These are phyloP conservation scores for Aotearoamyces nothofagi DNA, from an alignment of 2,329 filamentous ascomycete species.

Conservation along the genomic window DNA sequence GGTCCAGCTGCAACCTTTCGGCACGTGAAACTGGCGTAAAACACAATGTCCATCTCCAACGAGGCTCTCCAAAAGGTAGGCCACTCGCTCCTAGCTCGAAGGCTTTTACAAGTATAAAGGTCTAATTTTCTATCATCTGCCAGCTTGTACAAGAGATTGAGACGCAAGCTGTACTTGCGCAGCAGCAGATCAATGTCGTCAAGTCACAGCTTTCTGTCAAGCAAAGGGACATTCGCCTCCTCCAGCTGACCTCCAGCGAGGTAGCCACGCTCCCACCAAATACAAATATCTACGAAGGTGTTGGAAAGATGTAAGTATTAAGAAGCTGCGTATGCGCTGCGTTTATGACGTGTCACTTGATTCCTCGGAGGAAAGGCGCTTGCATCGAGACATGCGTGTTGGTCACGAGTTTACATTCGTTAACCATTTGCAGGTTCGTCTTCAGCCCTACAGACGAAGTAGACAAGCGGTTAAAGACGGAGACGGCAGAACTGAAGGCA, in stretches of 20 bases:
- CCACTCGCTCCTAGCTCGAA: conserved; percentile 5
- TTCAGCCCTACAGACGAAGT: conserved; percentile 58
- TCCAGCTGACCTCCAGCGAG: conserved; percentile 77
- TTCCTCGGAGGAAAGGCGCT: too few species aligned
- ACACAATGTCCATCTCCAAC: conserved; percentile 79
- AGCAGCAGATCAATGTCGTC: conserved; percentile 83
- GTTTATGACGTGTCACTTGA: too few species aligned
- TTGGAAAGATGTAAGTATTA: conserved; percentile 78
- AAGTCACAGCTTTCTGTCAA: conserved; percentile 73
- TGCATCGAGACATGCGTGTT: too few species aligned
- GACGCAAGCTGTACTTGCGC: conserved; percentile 70
- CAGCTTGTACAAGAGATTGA: conserved; percentile 91
- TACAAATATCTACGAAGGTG: conserved; percentile 81
- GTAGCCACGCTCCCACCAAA: conserved; percentile 58
- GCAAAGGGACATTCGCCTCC: conserved; percentile 75
- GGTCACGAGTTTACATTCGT: too few species aligned
- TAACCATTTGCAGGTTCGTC: conserved; percentile 58
- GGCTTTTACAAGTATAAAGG: conserved; percentile 2
- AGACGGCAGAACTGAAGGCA: conserved; percentile 58
- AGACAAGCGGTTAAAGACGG: conserved; percentile 58
- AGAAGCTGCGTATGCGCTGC: neutral
- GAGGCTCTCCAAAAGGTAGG: conserved; percentile 83
- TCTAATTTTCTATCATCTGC: conserved; percentile 3
- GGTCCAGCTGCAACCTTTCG: too few species aligned
- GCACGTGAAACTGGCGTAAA: too few species aligned